These are phyloP conservation scores for Podila epicladia DNA, from an alignment of 192 early-diverging fungal genomes.

Conservation along the genomic window DNA sequence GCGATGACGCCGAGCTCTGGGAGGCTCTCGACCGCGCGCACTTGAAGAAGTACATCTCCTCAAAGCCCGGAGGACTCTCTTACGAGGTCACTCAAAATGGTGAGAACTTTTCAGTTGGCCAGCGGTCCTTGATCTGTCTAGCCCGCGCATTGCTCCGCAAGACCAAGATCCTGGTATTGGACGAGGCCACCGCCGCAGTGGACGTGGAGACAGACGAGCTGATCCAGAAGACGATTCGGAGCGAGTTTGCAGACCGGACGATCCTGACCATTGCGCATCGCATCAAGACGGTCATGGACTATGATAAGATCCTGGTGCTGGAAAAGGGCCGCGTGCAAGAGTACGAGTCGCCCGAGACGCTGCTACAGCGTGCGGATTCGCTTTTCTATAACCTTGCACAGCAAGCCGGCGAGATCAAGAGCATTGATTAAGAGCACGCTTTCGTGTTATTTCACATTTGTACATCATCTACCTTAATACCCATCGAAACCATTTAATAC, in stretches of 20 bases:
- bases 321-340: constrained; percentile 58
- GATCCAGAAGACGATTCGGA: constrained; percentile 89
- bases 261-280: constrained; percentile 94
- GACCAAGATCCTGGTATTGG: constrained; percentile 59
- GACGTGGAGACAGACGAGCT: constrained; percentile 87
- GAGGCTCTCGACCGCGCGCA: constrained; percentile 72
- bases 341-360: constrained; percentile 57
- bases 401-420: constrained; percentile 36
- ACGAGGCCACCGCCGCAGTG: constrained; percentile 69
- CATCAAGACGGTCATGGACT: constrained; percentile 85
- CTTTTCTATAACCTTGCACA: constrained; percentile 21
- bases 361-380: constrained; percentile 48
- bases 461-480: too few species aligned
- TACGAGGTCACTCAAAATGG: constrained; percentile 79
- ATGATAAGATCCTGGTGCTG: constrained; percentile 83
- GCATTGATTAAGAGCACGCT: not conserved
- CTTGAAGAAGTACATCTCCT: constrained; percentile 71
- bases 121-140: constrained; percentile 76
- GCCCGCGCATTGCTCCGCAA: constrained; percentile 79
- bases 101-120: constrained; percentile 87
- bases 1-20: constrained; percentile 73
- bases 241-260: constrained; percentile 81
- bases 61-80: constrained; percentile 74
- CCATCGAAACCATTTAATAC: too few species aligned
- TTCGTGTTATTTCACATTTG: too few species aligned